Percentiles rank a stretch among this genome's conserved stretches.
Evolutionary conservation across 768 basidiomycete genomes (phyloP).

Genomic region (Crassisporium funariophilum): DNA sequence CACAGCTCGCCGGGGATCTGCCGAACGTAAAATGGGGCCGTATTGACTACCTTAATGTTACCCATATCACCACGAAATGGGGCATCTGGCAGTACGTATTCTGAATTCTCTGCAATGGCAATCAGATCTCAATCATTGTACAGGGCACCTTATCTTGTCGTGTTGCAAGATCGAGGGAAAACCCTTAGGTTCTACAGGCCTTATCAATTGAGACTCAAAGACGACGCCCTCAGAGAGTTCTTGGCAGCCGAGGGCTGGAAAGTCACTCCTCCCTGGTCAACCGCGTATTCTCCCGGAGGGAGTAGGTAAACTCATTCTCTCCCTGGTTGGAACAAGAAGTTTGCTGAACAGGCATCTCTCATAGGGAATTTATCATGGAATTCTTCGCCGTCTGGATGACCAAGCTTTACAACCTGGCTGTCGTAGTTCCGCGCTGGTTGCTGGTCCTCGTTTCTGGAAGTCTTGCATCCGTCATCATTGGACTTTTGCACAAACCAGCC

Average conservation of each 20-base stretch:
- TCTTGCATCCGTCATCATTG: constrained; percentile 66
- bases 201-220: constrained; percentile 58
- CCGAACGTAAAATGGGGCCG: constrained; percentile 80
- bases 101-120: not conserved
- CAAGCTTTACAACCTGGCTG: constrained; percentile 51
- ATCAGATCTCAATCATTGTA: not conserved
- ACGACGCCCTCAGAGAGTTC: constrained; percentile 65
- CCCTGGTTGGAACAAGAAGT: not conserved
- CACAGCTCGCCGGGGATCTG: constrained; percentile 58
- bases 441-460: constrained; percentile 67
- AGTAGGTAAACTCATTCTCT: constrained; percentile 46
- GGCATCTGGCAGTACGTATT: constrained; percentile 73
- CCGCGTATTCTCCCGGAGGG: constrained; percentile 76
- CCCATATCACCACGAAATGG: constrained; percentile 84
- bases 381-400: constrained; percentile 52
- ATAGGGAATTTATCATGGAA: constrained; percentile 71
- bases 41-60: constrained; percentile 87
- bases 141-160: constrained; percentile 78
- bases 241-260: constrained; percentile 66
- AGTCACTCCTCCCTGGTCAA: constrained; percentile 66
- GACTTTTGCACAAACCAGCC: constrained; percentile 54
- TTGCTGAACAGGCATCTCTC: not conserved
- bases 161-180: constrained; percentile 70
- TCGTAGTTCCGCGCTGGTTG: constrained; percentile 70
- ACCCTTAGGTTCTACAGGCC: constrained; percentile 82